Conservation (phyloP, 2,329 filamentous ascomycete species). For the Passalora sequoiae region DNA sequence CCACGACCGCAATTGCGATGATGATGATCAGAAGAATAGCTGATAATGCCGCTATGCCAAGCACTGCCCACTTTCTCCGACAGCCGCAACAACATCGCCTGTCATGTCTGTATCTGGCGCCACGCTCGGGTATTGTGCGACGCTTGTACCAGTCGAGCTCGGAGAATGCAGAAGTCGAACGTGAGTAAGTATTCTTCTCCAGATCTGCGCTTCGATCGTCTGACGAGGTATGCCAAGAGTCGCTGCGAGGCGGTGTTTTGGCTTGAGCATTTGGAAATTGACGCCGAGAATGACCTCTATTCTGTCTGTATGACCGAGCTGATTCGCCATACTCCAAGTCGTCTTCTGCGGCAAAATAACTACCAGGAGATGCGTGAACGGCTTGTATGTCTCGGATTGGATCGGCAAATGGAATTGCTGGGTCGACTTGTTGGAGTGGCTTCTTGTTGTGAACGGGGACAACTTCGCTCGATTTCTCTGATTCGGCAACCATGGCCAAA, state of each 20-base stretch:
- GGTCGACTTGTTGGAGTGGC: not conserved
- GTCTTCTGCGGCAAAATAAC: not conserved
- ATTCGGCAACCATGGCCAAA: not conserved
- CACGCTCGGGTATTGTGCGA: conserved; percentile 2
- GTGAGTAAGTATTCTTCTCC: conserved; percentile 6
- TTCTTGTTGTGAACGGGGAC: not conserved
- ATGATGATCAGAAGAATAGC: conserved; percentile 21
- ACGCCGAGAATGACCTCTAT: not conserved
- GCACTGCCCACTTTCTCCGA: conserved; percentile 23
- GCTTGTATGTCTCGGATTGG: not conserved
- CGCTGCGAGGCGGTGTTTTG: not conserved
- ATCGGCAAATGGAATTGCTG: not conserved
- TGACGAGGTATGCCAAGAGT: conserved; percentile 4
- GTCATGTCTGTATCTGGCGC: conserved; percentile 3
- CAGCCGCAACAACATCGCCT: conserved; percentile 13
- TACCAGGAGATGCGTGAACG: not conserved
- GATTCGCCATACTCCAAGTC: not conserved
- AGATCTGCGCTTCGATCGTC: conserved; percentile 8
- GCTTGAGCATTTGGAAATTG: not conserved
- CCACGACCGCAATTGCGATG: conserved; percentile 23
- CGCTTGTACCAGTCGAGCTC: conserved; percentile 14
- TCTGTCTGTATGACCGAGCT: not conserved
- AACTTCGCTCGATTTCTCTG: not conserved
- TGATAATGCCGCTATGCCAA: conserved; percentile 14
- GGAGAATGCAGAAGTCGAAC: conserved; percentile 8